Evolutionary conservation across 148 eudicot genomes (phyloP).

Genomic region (Vaccinium myrtillus): DNA sequence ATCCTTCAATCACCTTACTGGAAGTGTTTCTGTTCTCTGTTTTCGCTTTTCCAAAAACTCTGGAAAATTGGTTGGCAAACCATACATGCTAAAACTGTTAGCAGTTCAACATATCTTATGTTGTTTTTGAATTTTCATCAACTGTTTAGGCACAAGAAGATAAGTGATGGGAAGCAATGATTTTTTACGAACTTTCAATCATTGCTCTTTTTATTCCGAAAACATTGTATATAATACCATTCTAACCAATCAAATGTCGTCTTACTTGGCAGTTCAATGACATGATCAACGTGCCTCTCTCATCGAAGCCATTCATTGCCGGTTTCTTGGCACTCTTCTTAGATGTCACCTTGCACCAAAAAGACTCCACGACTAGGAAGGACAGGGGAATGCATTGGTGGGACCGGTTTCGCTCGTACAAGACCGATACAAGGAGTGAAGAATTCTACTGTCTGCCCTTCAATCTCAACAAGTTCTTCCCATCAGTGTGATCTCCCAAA

Average conservation of each 20-base stretch:
- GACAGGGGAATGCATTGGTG: constrained; percentile 92
- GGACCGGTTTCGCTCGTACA: constrained; percentile 74
- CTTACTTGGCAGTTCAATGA: constrained; percentile 71
- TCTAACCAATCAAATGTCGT: not conserved
- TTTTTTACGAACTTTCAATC: not conserved
- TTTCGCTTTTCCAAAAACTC: not conserved
- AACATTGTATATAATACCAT: too few species aligned
- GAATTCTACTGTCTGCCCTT: constrained; percentile 86
- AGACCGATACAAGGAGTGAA: constrained; percentile 83
- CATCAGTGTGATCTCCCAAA: constrained; percentile 52
- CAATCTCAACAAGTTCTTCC: constrained; percentile 95
- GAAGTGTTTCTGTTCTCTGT: not conserved
- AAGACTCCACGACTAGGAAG: constrained; percentile 58
- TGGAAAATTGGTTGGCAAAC: not conserved
- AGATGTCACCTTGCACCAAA: constrained; percentile 55
- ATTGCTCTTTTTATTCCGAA: not conserved
- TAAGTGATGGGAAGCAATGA: not conserved
- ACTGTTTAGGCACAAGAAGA: too few species aligned
- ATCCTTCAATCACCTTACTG: not conserved
- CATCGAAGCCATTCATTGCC: constrained; percentile 86
- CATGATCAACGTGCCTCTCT: constrained; percentile 89
- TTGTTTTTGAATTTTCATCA: too few species aligned
- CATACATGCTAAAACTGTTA: not conserved
- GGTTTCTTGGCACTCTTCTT: constrained; percentile 67
- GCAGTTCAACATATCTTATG: too few species aligned